These are phyloP conservation scores for Alternaria infectoria DNA, from an alignment of 2,329 filamentous ascomycete species.

Conservation along the genomic window DNA sequence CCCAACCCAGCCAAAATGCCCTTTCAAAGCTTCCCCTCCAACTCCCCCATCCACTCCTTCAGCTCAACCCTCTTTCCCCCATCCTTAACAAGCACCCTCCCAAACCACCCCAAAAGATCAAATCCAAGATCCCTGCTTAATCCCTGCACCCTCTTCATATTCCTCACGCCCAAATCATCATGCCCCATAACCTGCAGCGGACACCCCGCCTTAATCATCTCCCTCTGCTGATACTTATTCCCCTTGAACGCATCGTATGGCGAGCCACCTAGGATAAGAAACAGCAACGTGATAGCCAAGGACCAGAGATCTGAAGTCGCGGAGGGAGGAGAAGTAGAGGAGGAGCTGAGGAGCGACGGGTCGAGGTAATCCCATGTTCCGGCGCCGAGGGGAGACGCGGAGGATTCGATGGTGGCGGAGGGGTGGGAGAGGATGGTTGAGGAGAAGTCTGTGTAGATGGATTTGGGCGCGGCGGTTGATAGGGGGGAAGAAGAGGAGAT, in stretches of 20 bases:
- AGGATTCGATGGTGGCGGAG: conserved; percentile 9
- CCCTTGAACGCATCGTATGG: conserved; percentile 49
- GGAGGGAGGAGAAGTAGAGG: conserved; percentile 34
- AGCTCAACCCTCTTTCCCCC: conserved; percentile 39
- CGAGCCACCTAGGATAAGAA: conserved; percentile 50
- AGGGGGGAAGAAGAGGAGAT: conserved; percentile 46
- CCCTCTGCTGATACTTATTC: conserved; percentile 52
- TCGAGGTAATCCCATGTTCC: conserved; percentile 58
- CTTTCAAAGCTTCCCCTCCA: conserved; percentile 4
- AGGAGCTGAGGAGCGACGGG: conserved; percentile 37
- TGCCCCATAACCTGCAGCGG: conserved; percentile 49
- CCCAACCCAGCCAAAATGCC: background rate
- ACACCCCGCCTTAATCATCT: conserved; percentile 53
- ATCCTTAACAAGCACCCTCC: conserved; percentile 42
- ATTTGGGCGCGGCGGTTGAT: conserved; percentile 12
- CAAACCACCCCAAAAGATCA: conserved; percentile 46
- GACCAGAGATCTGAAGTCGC: conserved; percentile 53
- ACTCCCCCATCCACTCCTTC: conserved; percentile 33
- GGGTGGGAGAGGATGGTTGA: conserved; percentile 38
- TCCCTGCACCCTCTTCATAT: conserved; percentile 37
- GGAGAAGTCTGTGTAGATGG: conserved; percentile 55
- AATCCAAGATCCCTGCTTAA: conserved; percentile 31
- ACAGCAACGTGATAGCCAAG: conserved; percentile 53
- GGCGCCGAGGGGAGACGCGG: conserved; percentile 43
- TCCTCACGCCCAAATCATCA: conserved; percentile 43